A percentile compares a stretch with the other conserved stretches of the same genome.
These are phyloP conservation scores for Phaeosphaeriaceae sp. DNA, from an alignment of 2,329 filamentous ascomycete species.

Conservation along the genomic window DNA sequence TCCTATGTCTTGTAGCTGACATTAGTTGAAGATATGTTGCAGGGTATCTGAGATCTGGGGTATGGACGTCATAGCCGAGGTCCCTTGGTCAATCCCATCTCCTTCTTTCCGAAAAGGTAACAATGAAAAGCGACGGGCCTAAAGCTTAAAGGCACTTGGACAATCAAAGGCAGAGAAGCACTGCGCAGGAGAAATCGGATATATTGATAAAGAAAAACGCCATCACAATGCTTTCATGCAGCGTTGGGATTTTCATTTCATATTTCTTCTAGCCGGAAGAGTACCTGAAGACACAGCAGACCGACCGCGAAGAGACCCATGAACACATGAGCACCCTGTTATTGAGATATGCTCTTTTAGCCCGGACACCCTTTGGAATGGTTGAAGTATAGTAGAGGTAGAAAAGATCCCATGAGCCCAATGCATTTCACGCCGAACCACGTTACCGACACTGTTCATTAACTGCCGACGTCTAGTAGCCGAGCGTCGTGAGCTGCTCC, in stretches of 20 bases:
- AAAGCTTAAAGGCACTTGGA: not conserved
- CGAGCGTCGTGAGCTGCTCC: slow-evolving; percentile 85
- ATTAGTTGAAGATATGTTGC: slow-evolving; percentile 1
- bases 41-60: slow-evolving; percentile 24
- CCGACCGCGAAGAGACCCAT: slow-evolving; percentile 49
- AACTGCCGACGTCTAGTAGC: slow-evolving; percentile 72
- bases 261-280: slow-evolving; percentile 48
- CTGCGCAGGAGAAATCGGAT: slow-evolving; percentile 18
- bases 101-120: no score
- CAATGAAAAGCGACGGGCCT: not conserved
- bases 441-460: slow-evolving; percentile 38
- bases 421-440: slow-evolving; percentile 47
- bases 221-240: slow-evolving; percentile 43
- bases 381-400: slow-evolving; percentile 47
- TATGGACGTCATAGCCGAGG: slow-evolving; percentile 39
- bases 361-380: slow-evolving; percentile 46
- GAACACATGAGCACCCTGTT: slow-evolving; percentile 46
- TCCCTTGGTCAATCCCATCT: slow-evolving; percentile 19
- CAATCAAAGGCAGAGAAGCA: no score
- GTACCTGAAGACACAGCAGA: slow-evolving; percentile 45
- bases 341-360: slow-evolving; percentile 46
- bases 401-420: slow-evolving; percentile 48
- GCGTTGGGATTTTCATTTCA: slow-evolving; percentile 48
- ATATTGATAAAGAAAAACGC: slow-evolving; percentile 40
- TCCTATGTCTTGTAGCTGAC: not conserved